A percentile compares a stretch with the other conserved stretches of the same genome.
These are phyloP conservation scores for Backusella luteola DNA, from an alignment of 192 early-diverging fungal species.

Conservation along the genomic window DNA sequence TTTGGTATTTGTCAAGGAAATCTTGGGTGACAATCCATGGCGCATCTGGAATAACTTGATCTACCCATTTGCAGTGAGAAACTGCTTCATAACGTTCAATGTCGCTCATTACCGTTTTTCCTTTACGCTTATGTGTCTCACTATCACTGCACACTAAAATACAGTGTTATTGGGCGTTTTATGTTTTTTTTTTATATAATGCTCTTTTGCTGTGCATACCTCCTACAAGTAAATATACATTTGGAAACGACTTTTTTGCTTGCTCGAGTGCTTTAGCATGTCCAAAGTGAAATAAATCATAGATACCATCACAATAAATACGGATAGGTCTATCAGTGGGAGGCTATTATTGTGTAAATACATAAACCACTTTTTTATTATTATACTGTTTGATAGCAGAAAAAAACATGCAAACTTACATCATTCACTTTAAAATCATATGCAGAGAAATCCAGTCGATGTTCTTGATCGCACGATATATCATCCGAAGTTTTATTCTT, in stretches of 20 bases:
- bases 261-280: conserved; percentile 76
- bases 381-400: neutral
- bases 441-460: neutral
- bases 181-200: neutral
- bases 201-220: conserved; percentile 24
- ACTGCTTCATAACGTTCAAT: conserved; percentile 77
- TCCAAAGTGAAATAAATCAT: conserved; percentile 79
- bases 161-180: neutral
- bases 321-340: conserved; percentile 66
- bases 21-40: conserved; percentile 78
- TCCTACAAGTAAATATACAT: conserved; percentile 72
- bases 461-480: neutral
- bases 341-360: conserved; percentile 30
- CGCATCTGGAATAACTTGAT: conserved; percentile 71
- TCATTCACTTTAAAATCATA: conserved; percentile 17
- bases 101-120: conserved; percentile 80
- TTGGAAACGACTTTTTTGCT: conserved; percentile 74
- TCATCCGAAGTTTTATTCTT: neutral
- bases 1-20: conserved; percentile 71
- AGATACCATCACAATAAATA: conserved; percentile 83
- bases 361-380: neutral
- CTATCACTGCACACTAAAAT: conserved; percentile 63
- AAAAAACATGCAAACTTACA: neutral
- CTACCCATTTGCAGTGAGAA: conserved; percentile 82
- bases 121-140: conserved; percentile 76